Evolutionary conservation across 1,284 basidiomycete genomes (phyloP).

Genomic region (Marasmius oreades): DNA sequence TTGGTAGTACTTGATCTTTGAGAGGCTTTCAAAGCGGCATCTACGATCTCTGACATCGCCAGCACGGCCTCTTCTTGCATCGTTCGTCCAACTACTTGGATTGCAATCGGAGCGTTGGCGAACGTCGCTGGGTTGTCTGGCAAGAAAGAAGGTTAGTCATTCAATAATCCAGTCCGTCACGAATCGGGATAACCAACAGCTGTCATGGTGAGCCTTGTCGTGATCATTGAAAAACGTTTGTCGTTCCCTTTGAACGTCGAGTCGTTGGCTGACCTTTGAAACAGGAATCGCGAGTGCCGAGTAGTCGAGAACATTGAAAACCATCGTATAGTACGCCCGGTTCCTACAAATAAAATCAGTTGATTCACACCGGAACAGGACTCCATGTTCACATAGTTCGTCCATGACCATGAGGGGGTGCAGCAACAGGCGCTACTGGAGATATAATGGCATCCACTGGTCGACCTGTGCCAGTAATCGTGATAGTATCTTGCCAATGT

Average conservation of each 20-base stretch:
- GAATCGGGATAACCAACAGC: slow-evolving; percentile 41
- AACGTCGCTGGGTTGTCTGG: slow-evolving; percentile 58
- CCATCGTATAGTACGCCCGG: slow-evolving; percentile 52
- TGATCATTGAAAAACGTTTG: slow-evolving; percentile 40
- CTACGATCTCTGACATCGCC: slow-evolving; percentile 58
- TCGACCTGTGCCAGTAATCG: slow-evolving; percentile 52
- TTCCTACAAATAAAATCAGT: slow-evolving; percentile 27
- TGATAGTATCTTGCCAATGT: slow-evolving; percentile 51
- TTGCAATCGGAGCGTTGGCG: slow-evolving; percentile 58
- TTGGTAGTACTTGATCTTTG: no score
- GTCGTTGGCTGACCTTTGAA: slow-evolving; percentile 46
- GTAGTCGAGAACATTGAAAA: slow-evolving; percentile 72
- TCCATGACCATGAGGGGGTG: slow-evolving; percentile 56
- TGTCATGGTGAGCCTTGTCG: slow-evolving; percentile 49
- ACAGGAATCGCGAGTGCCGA: slow-evolving; percentile 67
- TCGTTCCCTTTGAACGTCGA: slow-evolving; percentile 41
- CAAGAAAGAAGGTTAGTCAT: slow-evolving; percentile 12
- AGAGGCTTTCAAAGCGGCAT: slow-evolving; percentile 34
- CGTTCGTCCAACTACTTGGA: slow-evolving; percentile 70
- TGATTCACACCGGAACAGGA: not conserved
- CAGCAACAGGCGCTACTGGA: slow-evolving; percentile 49
- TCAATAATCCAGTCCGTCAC: slow-evolving; percentile 6
- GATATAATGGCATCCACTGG: slow-evolving; percentile 64
- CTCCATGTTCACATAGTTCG: slow-evolving; percentile 39
- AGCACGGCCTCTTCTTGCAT: slow-evolving; percentile 73